phyloP scores from a whole-genome alignment of 1,284 basidiomycete species.

The Leccinum pachyderme region DNA sequence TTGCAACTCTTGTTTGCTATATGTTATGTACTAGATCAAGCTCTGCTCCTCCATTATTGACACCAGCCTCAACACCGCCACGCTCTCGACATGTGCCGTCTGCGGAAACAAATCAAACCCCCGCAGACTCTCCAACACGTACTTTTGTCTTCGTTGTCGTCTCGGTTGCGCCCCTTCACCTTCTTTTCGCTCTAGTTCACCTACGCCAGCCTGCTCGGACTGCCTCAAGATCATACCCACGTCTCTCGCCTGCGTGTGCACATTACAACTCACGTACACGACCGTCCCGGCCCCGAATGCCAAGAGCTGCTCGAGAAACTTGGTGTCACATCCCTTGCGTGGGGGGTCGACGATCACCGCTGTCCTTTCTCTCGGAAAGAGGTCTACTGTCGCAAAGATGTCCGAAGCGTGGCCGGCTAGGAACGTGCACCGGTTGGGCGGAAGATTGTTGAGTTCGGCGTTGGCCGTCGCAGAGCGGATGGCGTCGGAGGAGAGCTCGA shows the following conservation, averaged over 20 bases:
- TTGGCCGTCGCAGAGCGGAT: slow-evolving; percentile 83
- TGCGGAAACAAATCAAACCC: slow-evolving; percentile 94
- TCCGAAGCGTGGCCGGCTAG: slow-evolving; percentile 68
- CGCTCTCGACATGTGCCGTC: slow-evolving; percentile 85
- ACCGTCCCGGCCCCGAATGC: slow-evolving; percentile 68
- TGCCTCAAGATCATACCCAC: slow-evolving; percentile 68
- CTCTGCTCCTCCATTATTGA: background rate
- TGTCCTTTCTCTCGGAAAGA: slow-evolving; percentile 68
- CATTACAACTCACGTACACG: slow-evolving; percentile 95
- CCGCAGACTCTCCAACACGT: slow-evolving; percentile 74
- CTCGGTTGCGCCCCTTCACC: background rate
- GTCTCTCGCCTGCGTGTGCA: slow-evolving; percentile 83
- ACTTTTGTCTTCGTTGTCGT: slow-evolving; percentile 41
- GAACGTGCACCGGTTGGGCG: slow-evolving; percentile 44
- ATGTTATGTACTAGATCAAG: background rate
- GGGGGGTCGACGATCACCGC: slow-evolving; percentile 86
- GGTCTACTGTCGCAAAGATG: slow-evolving; percentile 63
- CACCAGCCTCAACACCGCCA: slow-evolving; percentile 63
- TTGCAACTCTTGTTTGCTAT: background rate
- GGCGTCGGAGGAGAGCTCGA: slow-evolving; percentile 80
- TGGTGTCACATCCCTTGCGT: slow-evolving; percentile 84
- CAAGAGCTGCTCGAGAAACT: slow-evolving; percentile 79
- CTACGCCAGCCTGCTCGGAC: slow-evolving; percentile 22
- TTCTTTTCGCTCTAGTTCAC: slow-evolving; percentile 19
- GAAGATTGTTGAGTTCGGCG: slow-evolving; percentile 70